Base-by-base conservation (phyloP, 768 basidiomycete genomes). In the Boletus edulis region DNA sequence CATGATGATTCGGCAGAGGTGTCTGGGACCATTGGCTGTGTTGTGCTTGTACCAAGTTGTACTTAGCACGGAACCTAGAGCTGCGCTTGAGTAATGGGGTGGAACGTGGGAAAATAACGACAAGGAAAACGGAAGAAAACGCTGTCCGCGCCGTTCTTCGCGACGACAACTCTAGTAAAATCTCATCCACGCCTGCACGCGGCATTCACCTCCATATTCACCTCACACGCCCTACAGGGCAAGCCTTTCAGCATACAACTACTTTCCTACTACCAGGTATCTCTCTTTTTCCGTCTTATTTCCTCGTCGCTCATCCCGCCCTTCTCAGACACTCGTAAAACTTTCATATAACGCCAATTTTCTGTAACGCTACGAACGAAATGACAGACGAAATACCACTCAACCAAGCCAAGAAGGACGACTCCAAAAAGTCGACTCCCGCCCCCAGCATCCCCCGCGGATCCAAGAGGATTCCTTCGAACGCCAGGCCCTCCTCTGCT, bases 201-300 rank as follows among this genome's bases (percentile, higher is more conserved):
- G 79, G 79, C 79, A 80, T 73, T 67, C 80, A 80, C 79, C 75
- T 64, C 74, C 76, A 77, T 78, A 78, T 70, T 75, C 68, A 67
- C 74, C 84, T 78, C 89, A 91, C 88, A 84, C 77, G 89, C 89
- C 89, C 89, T 77, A 80, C 89, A 88, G 87, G 89, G 89, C 88
- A 90, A 88, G 82, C 82, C 85, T 73, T 79, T 75, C 78, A 80
- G 74, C 69, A 62, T 62, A 67, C 51, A 63, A 37, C 56, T 63
- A 72, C 70, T 63, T 72, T 70, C 75, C 74, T 78, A 75, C 75
- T 62, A 73, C 64, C 72, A 78, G 77, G 82, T 84, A 41, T 42
- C 69, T 70, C 45, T 42, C 49, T 54, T 54, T 32, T 17, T 18
- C 51, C 42, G 17, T 32, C 38, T 49, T 42, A 15, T 53, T 32